Percentiles rank a stretch among this genome's conserved stretches.
phyloP scores from a whole-genome alignment of 768 basidiomycete genomes.

The Clathrus columnatus region DNA sequence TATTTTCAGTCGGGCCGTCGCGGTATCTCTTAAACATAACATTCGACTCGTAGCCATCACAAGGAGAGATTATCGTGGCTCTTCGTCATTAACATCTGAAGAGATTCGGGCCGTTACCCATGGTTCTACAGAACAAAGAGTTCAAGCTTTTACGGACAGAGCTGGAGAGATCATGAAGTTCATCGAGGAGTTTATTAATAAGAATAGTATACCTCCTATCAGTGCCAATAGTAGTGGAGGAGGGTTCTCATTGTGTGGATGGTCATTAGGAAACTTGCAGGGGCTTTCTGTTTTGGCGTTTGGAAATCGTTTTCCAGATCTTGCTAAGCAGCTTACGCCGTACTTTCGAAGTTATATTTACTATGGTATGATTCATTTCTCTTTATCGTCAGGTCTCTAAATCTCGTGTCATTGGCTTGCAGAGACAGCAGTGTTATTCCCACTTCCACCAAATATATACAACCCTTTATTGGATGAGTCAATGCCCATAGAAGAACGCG shows the following conservation, averaged over 20 bases:
- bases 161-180: constrained; percentile 5
- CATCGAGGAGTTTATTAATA: constrained; percentile 2
- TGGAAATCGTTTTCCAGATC: not conserved
- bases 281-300: constrained; percentile 3
- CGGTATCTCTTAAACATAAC: not conserved
- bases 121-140: not conserved
- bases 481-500: not conserved
- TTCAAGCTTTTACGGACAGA: not conserved
- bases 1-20: not conserved
- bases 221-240: constrained; percentile 1
- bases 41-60: not conserved
- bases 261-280: constrained; percentile 7
- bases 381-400: not conserved
- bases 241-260: constrained; percentile 5
- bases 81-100: not conserved
- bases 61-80: not conserved
- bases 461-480: not conserved
- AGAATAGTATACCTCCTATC: constrained; percentile 4
- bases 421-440: not conserved
- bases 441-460: not conserved
- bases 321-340: not conserved
- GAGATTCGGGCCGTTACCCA: not conserved
- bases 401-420: not conserved
- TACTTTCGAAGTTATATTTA: not conserved
- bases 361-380: not conserved